phyloP scores from a whole-genome alignment of 2,329 filamentous ascomycete genomes.

The Alternaria postmessia region DNA sequence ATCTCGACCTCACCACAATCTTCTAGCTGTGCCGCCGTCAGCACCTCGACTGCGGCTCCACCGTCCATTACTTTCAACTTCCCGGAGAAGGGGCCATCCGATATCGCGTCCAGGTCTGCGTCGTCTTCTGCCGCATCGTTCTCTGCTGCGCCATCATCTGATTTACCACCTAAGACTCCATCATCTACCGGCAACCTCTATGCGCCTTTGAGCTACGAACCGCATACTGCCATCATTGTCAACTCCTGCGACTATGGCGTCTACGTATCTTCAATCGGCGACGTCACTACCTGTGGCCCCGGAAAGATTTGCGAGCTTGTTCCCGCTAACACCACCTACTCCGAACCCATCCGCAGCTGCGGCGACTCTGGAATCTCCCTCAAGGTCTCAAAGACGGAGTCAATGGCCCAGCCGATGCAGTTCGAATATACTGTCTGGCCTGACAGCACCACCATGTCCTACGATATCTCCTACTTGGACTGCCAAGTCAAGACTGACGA shows the following conservation, averaged over 20 bases:
- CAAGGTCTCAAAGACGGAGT: slow-evolving; percentile 18
- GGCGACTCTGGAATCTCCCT: slow-evolving; percentile 16
- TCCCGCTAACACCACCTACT: slow-evolving; percentile 13
- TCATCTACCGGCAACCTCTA: slow-evolving; percentile 5
- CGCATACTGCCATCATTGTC: slow-evolving; percentile 20
- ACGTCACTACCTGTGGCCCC: slow-evolving; percentile 2
- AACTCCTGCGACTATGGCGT: slow-evolving; percentile 31
- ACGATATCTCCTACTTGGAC: slow-evolving; percentile 27
- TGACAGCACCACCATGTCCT: slow-evolving; percentile 14
- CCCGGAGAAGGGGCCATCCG: background rate
- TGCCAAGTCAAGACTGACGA: slow-evolving; percentile 20
- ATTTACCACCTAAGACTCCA: background rate
- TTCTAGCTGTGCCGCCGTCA: background rate
- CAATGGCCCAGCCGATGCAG: slow-evolving; percentile 18
- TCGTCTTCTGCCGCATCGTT: background rate
- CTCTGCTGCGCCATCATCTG: background rate
- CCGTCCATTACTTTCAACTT: background rate
- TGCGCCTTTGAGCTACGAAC: slow-evolving; percentile 3
- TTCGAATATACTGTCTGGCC: slow-evolving; percentile 26
- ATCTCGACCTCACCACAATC: background rate
- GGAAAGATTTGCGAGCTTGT: slow-evolving; percentile 4
- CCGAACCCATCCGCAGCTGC: slow-evolving; percentile 16
- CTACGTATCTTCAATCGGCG: slow-evolving; percentile 25
- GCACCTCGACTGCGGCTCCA: background rate
- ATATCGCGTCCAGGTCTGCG: background rate